Conservation (phyloP, 257 asterid genomes). For the Nicotiana knightiana region DNA sequence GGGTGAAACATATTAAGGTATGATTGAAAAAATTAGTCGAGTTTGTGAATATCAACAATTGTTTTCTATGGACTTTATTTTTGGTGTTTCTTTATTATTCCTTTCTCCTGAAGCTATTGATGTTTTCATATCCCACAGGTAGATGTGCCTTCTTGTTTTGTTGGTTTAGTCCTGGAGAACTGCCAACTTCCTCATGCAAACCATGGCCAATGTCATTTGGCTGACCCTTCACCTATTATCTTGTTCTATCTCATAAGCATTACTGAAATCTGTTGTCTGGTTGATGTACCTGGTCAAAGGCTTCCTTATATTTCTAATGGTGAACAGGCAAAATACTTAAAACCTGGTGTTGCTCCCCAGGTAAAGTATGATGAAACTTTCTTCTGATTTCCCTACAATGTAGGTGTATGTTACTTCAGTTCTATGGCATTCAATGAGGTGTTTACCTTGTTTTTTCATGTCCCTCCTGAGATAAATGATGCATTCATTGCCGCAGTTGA, state of each 20-base stretch:
- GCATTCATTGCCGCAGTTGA: constrained; percentile 48
- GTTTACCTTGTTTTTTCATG: constrained; percentile 19
- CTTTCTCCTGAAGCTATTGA: background rate
- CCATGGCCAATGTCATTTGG: constrained; percentile 48
- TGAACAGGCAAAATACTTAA: constrained; percentile 44
- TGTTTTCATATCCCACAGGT: constrained; percentile 12
- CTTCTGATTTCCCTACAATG: background rate
- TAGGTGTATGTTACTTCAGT: background rate
- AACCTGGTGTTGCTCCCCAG: constrained; percentile 47
- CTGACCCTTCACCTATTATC: constrained; percentile 41
- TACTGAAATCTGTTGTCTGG: constrained; percentile 45
- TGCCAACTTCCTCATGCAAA: constrained; percentile 44
- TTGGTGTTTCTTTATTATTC: background rate
- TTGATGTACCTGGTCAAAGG: constrained; percentile 53
- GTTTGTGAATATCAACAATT: background rate
- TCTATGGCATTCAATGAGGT: background rate
- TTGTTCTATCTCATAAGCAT: constrained; percentile 52
- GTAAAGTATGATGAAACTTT: constrained; percentile 12
- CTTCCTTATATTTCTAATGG: constrained; percentile 49
- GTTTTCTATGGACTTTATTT: background rate
- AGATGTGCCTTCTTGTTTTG: constrained; percentile 46
- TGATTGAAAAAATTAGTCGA: background rate
- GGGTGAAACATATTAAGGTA: no score
- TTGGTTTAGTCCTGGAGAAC: constrained; percentile 45
- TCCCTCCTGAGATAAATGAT: constrained; percentile 40